Percentiles rank a stretch among this genome's conserved stretches.
These are phyloP conservation scores for Neospora caninum DNA, from an alignment of 169 alveolate species.

Conservation along the genomic window DNA sequence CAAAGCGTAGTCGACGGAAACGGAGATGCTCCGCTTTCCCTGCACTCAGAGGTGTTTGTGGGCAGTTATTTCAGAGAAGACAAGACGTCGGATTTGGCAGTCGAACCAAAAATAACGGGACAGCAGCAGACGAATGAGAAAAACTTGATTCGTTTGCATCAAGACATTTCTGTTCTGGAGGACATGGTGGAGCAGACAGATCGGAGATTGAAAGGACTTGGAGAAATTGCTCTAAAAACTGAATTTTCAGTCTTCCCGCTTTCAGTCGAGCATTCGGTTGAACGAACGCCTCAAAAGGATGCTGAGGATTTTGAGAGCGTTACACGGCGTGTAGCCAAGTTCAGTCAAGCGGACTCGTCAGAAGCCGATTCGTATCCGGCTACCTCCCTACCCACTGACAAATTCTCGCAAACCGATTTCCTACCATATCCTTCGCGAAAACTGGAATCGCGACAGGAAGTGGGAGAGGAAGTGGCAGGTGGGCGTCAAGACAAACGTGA, in stretches of 20 bases:
- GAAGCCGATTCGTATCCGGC: background rate
- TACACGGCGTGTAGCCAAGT: background rate
- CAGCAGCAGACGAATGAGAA: background rate
- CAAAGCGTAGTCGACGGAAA: background rate
- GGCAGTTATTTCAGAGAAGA: background rate
- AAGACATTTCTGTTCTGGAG: background rate
- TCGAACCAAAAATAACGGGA: background rate
- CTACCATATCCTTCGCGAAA: too few relatives aligned
- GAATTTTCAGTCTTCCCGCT: background rate
- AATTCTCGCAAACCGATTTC: too few relatives aligned
- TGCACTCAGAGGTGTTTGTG: background rate
- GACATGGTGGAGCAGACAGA: background rate
- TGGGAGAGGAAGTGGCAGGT: too few relatives aligned
- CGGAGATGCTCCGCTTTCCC: background rate
- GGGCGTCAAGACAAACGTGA: background rate
- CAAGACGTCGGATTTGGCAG: background rate
- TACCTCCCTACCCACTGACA: too few relatives aligned
- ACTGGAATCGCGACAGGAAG: too few relatives aligned
- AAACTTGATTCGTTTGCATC: background rate
- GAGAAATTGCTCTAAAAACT: background rate
- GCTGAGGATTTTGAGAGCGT: background rate
- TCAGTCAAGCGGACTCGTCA: background rate
- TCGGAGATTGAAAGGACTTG: background rate
- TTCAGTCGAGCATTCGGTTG: background rate
- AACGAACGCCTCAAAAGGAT: background rate